Evolutionary conservation across 768 basidiomycete species (phyloP).

Genomic region (Pisolithus orientalis): DNA sequence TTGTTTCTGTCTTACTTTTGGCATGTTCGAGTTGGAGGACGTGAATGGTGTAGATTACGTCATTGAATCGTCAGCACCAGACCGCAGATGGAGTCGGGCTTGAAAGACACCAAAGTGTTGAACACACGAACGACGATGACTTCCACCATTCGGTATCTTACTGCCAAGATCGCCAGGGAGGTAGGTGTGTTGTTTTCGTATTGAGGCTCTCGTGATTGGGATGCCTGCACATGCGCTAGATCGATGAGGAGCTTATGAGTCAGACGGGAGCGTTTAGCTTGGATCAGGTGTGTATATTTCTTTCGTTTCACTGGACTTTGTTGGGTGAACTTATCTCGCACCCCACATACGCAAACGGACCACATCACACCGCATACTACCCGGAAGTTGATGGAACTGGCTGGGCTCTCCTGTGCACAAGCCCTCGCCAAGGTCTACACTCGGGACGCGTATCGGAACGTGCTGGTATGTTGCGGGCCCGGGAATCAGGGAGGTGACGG

Average conservation of each 20-base stretch:
- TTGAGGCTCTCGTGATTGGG: background rate
- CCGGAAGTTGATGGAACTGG: conserved; percentile 87
- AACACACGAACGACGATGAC: no score
- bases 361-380: background rate
- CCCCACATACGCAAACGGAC: no score
- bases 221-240: conserved; percentile 38
- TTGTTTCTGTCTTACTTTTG: background rate
- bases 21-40: background rate
- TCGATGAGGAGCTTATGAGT: conserved; percentile 93
- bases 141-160: conserved; percentile 52
- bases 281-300: conserved; percentile 58
- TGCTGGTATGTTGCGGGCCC: conserved; percentile 95
- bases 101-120: no score
- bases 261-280: conserved; percentile 85
- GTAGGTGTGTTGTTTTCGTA: conserved; percentile 29
- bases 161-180: conserved; percentile 72
- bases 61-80: no score
- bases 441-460: conserved; percentile 59
- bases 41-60: no score
- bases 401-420: conserved; percentile 91
- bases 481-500: conserved; percentile 99
- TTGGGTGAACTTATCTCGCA: no score
- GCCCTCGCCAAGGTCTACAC: conserved; percentile 73
- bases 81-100: no score
- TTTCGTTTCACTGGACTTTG: background rate